phyloP scores from a whole-genome alignment of 148 eudicot species.

The Cornus controversa region DNA sequence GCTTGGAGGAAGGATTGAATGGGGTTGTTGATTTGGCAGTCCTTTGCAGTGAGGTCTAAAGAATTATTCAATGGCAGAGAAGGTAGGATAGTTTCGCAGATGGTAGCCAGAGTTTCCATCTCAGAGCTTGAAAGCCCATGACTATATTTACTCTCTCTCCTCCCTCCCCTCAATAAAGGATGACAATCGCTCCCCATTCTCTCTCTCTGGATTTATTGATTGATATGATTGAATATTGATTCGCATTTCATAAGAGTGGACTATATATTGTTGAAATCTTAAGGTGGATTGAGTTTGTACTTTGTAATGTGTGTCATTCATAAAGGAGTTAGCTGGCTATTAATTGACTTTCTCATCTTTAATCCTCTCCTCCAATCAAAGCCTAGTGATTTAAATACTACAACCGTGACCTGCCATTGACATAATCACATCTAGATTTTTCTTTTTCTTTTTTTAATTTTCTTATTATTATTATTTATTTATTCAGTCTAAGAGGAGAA shows the following conservation, averaged over 20 bases:
- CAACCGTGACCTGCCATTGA: too few species aligned
- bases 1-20: slow-evolving; percentile 40
- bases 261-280: not conserved
- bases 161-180: slow-evolving; percentile 50
- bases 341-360: too few species aligned
- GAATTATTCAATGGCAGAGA: slow-evolving; percentile 35
- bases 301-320: too few species aligned
- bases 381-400: too few species aligned
- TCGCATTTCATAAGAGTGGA: not conserved
- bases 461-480: too few species aligned
- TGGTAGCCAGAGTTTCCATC: slow-evolving; percentile 40
- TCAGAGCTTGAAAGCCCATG: slow-evolving; percentile 47
- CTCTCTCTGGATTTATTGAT: not conserved
- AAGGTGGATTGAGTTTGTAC: too few species aligned
- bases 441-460: too few species aligned
- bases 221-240: not conserved
- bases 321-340: too few species aligned
- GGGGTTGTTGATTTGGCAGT: slow-evolving; percentile 17
- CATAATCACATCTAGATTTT: too few species aligned
- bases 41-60: slow-evolving; percentile 3
- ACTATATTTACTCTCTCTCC: slow-evolving; percentile 43
- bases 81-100: slow-evolving; percentile 60
- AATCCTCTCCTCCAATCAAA: too few species aligned
- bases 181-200: slow-evolving; percentile 38
- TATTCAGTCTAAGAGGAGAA: too few species aligned